Conservation (phyloP, 2,329 filamentous ascomycete species). For the Sordariomycetes sp. region DNA sequence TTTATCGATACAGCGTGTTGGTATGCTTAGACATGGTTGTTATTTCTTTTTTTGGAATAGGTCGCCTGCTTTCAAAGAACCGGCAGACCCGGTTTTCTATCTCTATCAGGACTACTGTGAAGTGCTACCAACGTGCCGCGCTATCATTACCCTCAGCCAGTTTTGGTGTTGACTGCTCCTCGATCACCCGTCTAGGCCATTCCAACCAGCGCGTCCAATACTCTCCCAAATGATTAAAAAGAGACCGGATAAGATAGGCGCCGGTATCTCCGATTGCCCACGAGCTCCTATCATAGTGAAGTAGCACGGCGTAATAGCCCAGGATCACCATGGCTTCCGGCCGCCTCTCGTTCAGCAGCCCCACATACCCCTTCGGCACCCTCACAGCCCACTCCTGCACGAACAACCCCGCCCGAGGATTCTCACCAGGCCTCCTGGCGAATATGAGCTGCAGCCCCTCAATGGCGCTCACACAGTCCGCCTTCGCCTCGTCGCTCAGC, state of each 20-base stretch:
- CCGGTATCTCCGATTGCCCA: slow-evolving; percentile 20
- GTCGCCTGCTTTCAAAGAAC: too few relatives aligned
- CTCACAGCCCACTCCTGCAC: slow-evolving; percentile 6
- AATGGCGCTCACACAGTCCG: slow-evolving; percentile 11
- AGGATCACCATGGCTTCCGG: slow-evolving; percentile 25
- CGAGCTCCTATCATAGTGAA: slow-evolving; percentile 19
- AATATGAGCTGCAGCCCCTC: slow-evolving; percentile 16
- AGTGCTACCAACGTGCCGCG: too few relatives aligned
- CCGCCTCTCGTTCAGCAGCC: slow-evolving; percentile 17
- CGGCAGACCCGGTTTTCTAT: too few relatives aligned
- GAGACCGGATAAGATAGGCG: slow-evolving; percentile 12
- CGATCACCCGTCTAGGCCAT: not conserved
- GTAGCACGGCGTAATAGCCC: slow-evolving; percentile 25
- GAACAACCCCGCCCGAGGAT: slow-evolving; percentile 6
- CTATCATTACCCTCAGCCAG: too few relatives aligned
- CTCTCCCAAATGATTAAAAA: slow-evolving; percentile 13
- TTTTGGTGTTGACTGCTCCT: not conserved
- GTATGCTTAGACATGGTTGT: too few relatives aligned
- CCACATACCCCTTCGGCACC: slow-evolving; percentile 16
- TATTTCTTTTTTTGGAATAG: too few relatives aligned
- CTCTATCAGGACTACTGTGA: too few relatives aligned
- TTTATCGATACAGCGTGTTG: too few relatives aligned
- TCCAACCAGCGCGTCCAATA: slow-evolving; percentile 17
- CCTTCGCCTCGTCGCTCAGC: slow-evolving; percentile 4
- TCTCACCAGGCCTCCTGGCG: slow-evolving; percentile 12